Percentiles rank a stretch among this genome's conserved stretches.
phyloP scores from a whole-genome alignment of 768 basidiomycete species.

The Phlebiopsis gigantea region DNA sequence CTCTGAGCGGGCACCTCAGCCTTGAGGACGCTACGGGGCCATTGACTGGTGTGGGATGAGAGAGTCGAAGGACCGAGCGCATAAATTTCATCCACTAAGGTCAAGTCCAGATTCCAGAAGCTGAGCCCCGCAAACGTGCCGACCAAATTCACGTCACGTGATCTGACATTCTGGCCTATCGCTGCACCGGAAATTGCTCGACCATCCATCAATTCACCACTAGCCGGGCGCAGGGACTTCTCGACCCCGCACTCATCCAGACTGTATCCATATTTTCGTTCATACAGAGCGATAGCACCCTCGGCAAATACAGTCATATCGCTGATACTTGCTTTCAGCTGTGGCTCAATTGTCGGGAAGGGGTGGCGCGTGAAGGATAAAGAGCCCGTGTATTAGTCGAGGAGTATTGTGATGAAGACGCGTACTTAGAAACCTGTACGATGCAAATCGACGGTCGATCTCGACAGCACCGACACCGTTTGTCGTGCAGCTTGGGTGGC shows the following conservation, averaged over 20 bases:
- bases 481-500: too few relatives aligned
- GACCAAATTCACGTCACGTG: not conserved
- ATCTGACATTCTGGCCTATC: too few relatives aligned
- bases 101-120: not conserved
- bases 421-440: too few relatives aligned
- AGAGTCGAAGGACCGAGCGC: not conserved
- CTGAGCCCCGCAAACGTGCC: not conserved
- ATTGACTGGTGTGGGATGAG: constrained; percentile 3
- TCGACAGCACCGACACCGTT: too few relatives aligned
- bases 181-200: not conserved
- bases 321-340: not conserved
- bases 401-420: too few relatives aligned
- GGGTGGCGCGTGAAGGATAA: not conserved
- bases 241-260: too few relatives aligned
- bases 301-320: too few relatives aligned
- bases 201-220: not conserved
- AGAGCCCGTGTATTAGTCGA: too few relatives aligned
- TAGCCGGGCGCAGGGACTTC: not conserved
- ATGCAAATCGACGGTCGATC: too few relatives aligned
- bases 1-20: constrained; percentile 2
- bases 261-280: too few relatives aligned
- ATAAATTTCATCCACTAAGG: constrained; percentile 1
- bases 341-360: not conserved
- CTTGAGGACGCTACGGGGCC: constrained; percentile 7
- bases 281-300: too few relatives aligned